Conservation (phyloP, 2,329 filamentous ascomycete species). For the Lasiodiplodia gonubiensis region DNA sequence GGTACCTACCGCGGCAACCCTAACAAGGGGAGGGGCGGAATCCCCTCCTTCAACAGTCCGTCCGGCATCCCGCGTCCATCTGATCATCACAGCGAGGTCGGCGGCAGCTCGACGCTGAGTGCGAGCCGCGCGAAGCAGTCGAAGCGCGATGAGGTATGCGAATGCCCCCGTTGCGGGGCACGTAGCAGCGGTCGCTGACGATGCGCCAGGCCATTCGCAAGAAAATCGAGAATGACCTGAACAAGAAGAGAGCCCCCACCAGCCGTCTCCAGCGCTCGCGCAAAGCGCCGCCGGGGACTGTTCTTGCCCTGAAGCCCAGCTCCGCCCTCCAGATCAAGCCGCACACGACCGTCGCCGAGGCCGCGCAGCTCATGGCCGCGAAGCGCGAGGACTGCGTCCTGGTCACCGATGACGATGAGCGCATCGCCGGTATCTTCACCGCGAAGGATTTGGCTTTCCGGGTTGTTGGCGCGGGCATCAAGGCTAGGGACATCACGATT, state of each 20-base stretch:
- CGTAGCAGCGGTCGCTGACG: slow-evolving; percentile 33
- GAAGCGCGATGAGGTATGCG: slow-evolving; percentile 91
- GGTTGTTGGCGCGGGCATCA: slow-evolving; percentile 88
- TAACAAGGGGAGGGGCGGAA: slow-evolving; percentile 66
- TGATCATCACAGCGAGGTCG: slow-evolving; percentile 28
- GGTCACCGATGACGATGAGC: slow-evolving; percentile 96
- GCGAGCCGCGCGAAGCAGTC: slow-evolving; percentile 95
- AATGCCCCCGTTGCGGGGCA: slow-evolving; percentile 39
- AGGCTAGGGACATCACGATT: slow-evolving; percentile 88
- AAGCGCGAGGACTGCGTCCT: slow-evolving; percentile 98
- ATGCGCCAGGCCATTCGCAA: slow-evolving; percentile 80
- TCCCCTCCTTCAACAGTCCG: slow-evolving; percentile 67
- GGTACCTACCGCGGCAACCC: slow-evolving; percentile 71
- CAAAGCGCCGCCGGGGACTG: slow-evolving; percentile 94
- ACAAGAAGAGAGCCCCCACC: slow-evolving; percentile 89
- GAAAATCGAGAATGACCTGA: slow-evolving; percentile 97
- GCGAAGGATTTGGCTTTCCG: slow-evolving; percentile 98
- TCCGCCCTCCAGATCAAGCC: slow-evolving; percentile 98
- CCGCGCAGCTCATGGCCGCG: slow-evolving; percentile 97
- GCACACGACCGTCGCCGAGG: slow-evolving; percentile 89
- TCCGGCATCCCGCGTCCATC: slow-evolving; percentile 77
- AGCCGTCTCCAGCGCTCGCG: slow-evolving; percentile 81
- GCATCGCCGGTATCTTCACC: slow-evolving; percentile 98
- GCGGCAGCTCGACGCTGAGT: slow-evolving; percentile 75
- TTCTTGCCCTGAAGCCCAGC: slow-evolving; percentile 93